phyloP scores from a whole-genome alignment of 352 stramenopile species.

The Achlya hypogyna region DNA sequence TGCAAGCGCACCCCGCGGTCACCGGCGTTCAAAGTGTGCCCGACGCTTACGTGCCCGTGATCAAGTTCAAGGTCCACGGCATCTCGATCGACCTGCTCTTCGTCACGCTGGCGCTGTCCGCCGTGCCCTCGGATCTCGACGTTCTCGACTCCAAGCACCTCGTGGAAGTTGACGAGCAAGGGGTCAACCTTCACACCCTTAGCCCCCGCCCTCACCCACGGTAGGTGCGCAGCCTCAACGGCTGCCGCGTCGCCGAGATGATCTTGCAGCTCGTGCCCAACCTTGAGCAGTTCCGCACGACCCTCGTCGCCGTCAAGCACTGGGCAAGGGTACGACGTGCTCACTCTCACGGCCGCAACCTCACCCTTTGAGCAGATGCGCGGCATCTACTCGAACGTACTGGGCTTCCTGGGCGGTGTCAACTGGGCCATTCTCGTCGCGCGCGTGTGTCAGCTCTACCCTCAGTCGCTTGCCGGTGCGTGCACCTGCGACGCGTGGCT shows the following conservation, averaged over 20 bases:
- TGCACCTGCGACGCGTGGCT: not conserved
- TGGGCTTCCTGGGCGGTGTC: constrained; percentile 97
- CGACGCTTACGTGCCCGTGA: constrained; percentile 90
- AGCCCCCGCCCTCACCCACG: too few relatives aligned
- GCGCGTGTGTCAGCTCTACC: constrained; percentile 90
- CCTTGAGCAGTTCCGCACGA: constrained; percentile 77
- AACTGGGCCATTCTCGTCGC: constrained; percentile 98
- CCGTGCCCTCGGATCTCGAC: constrained; percentile 54
- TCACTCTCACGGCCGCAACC: constrained; percentile 3
- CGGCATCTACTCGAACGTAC: constrained; percentile 98
- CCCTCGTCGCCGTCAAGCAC: constrained; percentile 86
- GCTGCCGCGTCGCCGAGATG: constrained; percentile 88
- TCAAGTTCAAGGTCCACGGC: constrained; percentile 90
- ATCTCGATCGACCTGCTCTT: constrained; percentile 93
- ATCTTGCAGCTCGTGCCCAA: constrained; percentile 89
- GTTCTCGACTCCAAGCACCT: constrained; percentile 76
- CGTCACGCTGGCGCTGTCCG: constrained; percentile 57
- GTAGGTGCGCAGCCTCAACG: constrained; percentile 28
- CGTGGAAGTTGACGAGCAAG: constrained; percentile 85
- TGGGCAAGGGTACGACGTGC: constrained; percentile 59
- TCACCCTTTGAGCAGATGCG: constrained; percentile 37
- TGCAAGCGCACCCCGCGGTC: constrained; percentile 62
- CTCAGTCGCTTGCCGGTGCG: constrained; percentile 38
- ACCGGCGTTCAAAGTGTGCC: constrained; percentile 72
- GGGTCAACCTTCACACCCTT: constrained; percentile 13